phyloP scores from a whole-genome alignment of 768 basidiomycete genomes.

The Multifurca ochricompacta region DNA sequence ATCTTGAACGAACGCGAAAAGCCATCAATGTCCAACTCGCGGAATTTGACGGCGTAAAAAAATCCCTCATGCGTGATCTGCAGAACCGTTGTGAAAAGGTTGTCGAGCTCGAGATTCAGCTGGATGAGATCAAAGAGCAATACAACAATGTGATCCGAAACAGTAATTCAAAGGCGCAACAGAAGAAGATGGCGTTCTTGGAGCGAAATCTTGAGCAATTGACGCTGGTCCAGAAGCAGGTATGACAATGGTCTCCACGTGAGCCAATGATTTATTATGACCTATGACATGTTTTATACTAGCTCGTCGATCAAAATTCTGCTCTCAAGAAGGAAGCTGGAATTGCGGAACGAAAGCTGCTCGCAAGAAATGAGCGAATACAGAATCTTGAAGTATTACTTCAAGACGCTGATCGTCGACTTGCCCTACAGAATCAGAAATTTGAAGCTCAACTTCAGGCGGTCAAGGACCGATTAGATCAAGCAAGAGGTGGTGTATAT shows the following conservation, averaged over 20 bases:
- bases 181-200: conserved; percentile 98
- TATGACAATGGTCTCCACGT: conserved; percentile 27
- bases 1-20: conserved; percentile 93
- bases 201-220: conserved; percentile 95
- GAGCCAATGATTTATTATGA: neutral
- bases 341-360: conserved; percentile 91
- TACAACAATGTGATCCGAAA: conserved; percentile 98
- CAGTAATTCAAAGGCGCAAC: conserved; percentile 96
- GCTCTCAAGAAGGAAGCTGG: conserved; percentile 96
- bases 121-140: conserved; percentile 98
- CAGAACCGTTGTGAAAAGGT: conserved; percentile 99
- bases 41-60: conserved; percentile 98
- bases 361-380: conserved; percentile 96
- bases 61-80: conserved; percentile 95
- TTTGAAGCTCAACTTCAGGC: conserved; percentile 90
- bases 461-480: conserved; percentile 86
- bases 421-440: conserved; percentile 91
- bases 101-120: conserved; percentile 96
- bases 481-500: conserved; percentile 68
- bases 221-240: conserved; percentile 96
- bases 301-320: conserved; percentile 99
- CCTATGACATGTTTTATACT: conserved; percentile 10
- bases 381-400: conserved; percentile 90
- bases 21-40: conserved; percentile 96
- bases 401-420: conserved; percentile 87